Conservation (phyloP, 805 yeast species). For the Ogataea trehalophila region DNA sequence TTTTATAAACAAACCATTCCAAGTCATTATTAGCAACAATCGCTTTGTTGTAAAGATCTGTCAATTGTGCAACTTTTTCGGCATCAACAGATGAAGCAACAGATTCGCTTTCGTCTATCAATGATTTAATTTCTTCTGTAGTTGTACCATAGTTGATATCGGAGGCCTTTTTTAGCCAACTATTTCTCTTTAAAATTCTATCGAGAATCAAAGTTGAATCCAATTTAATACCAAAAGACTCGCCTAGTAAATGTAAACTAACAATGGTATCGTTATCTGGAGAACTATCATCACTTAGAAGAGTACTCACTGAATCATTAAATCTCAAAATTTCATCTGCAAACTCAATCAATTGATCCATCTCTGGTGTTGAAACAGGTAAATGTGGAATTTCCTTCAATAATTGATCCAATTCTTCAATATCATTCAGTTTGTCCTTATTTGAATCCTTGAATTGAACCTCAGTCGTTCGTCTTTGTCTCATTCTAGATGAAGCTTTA, state of each 20-base stretch:
- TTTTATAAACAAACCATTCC: neutral
- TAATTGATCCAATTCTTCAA: conserved; percentile 34
- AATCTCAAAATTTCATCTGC: conserved; percentile 47
- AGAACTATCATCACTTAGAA: conserved; percentile 28
- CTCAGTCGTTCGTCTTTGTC: conserved; percentile 17
- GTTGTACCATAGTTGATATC: conserved; percentile 24
- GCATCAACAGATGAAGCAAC: conserved; percentile 14
- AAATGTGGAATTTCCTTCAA: conserved; percentile 44
- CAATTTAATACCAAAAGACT: conserved; percentile 52
- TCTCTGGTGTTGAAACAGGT: conserved; percentile 52
- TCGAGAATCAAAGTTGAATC: conserved; percentile 41
- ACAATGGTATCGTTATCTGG: conserved; percentile 23
- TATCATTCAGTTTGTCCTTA: conserved; percentile 21
- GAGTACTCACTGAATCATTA: conserved; percentile 40
- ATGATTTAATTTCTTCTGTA: conserved; percentile 8
- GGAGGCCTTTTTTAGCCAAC: conserved; percentile 33
- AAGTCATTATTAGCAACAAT: conserved; percentile 11
- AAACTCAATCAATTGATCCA: conserved; percentile 53
- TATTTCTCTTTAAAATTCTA: conserved; percentile 31
- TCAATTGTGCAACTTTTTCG: conserved; percentile 9
- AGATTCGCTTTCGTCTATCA: conserved; percentile 23
- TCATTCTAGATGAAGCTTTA: conserved; percentile 46
- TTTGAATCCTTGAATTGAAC: conserved; percentile 3
- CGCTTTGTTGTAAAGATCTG: conserved; percentile 11
- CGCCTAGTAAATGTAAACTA: conserved; percentile 53